These are phyloP conservation scores for Ceratocystis destructans DNA, from an alignment of 2,329 filamentous ascomycete genomes.

Conservation along the genomic window DNA sequence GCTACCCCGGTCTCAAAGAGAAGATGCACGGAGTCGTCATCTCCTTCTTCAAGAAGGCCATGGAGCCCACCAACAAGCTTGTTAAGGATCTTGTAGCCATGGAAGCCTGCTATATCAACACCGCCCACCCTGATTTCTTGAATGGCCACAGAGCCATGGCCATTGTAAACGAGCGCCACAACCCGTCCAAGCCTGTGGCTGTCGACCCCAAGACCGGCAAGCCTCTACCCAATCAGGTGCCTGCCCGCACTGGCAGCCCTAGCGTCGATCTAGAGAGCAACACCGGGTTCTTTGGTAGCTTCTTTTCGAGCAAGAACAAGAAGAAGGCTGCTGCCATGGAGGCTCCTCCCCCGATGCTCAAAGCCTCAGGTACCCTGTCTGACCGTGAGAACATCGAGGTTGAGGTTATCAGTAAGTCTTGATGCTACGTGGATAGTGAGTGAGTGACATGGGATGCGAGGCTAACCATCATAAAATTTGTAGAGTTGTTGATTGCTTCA, in stretches of 20 bases:
- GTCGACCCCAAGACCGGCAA: constrained; percentile 98
- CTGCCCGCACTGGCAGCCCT: constrained; percentile 62
- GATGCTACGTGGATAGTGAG: too few species aligned
- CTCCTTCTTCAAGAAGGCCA: constrained; percentile 90
- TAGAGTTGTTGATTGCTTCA: constrained; percentile 85
- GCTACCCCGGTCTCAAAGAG: constrained; percentile 91
- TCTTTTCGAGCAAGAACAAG: constrained; percentile 99
- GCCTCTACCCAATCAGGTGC: constrained; percentile 57
- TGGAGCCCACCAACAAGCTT: constrained; percentile 96
- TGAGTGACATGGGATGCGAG: neutral
- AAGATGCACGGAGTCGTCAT: constrained; percentile 92
- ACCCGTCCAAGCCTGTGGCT: constrained; percentile 68
- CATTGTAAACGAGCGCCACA: constrained; percentile 88
- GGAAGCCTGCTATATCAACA: constrained; percentile 97
- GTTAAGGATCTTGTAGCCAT: constrained; percentile 85
- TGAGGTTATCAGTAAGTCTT: constrained; percentile 81
- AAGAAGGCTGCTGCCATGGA: constrained; percentile 99
- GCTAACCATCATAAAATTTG: constrained; percentile 7
- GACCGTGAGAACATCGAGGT: constrained; percentile 94
- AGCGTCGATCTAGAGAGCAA: constrained; percentile 46
- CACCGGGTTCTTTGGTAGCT: constrained; percentile 89
- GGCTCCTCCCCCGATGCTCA: constrained; percentile 77
- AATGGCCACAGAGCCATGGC: constrained; percentile 98
- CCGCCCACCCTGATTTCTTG: constrained; percentile 92
- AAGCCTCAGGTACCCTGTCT: constrained; percentile 83